Evolutionary conservation across 2,329 filamentous ascomycete species (phyloP).

Genomic region (Penicillium frequentans): DNA sequence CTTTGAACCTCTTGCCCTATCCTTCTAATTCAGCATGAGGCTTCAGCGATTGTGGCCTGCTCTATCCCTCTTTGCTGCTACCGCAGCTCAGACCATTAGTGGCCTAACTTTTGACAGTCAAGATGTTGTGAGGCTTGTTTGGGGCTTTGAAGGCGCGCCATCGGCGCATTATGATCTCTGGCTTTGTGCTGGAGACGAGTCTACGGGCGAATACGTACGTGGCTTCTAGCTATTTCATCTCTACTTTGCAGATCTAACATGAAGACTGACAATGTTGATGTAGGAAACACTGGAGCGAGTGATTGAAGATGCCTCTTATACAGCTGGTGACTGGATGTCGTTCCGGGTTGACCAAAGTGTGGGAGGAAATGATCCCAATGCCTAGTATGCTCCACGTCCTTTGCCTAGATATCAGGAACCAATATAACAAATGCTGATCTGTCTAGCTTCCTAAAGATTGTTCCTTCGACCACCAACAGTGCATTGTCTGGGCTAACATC

Average conservation of each 20-base stretch:
- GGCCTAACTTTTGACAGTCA: conserved; percentile 53
- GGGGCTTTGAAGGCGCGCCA: conserved; percentile 15
- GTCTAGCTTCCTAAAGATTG: conserved; percentile 59
- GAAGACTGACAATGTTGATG: conserved; percentile 1
- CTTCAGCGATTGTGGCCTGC: conserved; percentile 30
- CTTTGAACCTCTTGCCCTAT: not conserved
- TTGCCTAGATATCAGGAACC: not conserved
- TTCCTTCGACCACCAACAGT: conserved; percentile 55
- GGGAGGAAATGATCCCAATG: conserved; percentile 51
- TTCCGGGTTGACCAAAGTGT: conserved; percentile 46
- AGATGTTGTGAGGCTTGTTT: conserved; percentile 43
- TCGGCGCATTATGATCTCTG: conserved; percentile 54
- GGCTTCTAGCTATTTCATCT: not conserved
- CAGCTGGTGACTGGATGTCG: conserved; percentile 44
- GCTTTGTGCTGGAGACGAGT: conserved; percentile 62
- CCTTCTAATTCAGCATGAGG: conserved; percentile 27
- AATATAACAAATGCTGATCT: not conserved
- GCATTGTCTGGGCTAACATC: conserved; percentile 54
- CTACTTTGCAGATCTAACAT: not conserved
- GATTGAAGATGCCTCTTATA: conserved; percentile 37
- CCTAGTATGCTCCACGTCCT: conserved; percentile 50
- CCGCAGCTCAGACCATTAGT: conserved; percentile 52
- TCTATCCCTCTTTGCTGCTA: conserved; percentile 42
- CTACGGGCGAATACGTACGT: conserved; percentile 46
- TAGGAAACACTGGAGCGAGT: conserved; percentile 46